Evolutionary conservation across 2,329 filamentous ascomycete species (phyloP).

Genomic region (Pestalotiopsis sp.): DNA sequence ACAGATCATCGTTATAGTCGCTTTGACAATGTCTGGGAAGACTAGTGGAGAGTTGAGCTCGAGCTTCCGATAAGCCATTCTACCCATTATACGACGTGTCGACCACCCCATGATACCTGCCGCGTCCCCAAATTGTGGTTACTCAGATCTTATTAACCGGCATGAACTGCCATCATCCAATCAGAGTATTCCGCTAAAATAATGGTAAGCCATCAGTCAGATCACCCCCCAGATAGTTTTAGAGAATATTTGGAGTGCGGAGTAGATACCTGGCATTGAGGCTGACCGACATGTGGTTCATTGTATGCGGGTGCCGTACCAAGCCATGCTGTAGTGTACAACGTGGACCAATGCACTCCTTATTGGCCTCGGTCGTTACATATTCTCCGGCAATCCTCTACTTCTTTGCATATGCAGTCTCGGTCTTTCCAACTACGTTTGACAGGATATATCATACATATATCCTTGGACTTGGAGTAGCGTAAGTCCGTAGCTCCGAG

Average conservation of each 20-base stretch:
- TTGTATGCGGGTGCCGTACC: background rate
- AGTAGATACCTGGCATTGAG: background rate
- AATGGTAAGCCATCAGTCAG: background rate
- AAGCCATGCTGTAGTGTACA: background rate
- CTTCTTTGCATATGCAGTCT: background rate
- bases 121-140: slow-evolving; percentile 5
- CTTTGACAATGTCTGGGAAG: background rate
- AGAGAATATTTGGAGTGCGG: background rate
- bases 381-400: background rate
- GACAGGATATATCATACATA: background rate
- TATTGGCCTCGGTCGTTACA: background rate
- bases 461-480: background rate
- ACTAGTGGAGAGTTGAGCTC: background rate
- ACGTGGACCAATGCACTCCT: background rate
- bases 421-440: background rate
- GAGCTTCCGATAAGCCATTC: background rate
- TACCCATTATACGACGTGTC: background rate
- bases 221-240: background rate
- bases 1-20: background rate
- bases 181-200: slow-evolving; percentile 31
- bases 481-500: background rate
- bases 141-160: slow-evolving; percentile 25
- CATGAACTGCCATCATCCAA: slow-evolving; percentile 21
- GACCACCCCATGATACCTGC: background rate
- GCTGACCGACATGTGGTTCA: background rate